Evolutionary conservation across 768 basidiomycete genomes (phyloP).

Genomic region (Leccinum imitatum): DNA sequence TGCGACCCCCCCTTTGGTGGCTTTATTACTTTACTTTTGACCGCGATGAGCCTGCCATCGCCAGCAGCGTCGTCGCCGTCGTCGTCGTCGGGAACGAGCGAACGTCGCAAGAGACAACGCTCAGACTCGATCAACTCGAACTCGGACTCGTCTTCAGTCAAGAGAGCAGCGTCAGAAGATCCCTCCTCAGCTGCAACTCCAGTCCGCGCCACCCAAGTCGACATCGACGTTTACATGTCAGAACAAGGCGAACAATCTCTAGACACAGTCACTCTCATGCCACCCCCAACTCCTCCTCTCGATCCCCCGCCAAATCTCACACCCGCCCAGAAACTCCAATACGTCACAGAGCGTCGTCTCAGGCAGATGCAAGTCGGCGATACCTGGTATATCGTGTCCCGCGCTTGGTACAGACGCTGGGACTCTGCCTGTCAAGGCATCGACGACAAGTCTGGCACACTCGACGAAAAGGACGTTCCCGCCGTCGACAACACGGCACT

Average conservation of each 20-base stretch:
- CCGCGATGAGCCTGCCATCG: no score
- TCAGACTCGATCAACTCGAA: no score
- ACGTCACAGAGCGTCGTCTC: constrained; percentile 48
- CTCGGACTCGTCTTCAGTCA: no score
- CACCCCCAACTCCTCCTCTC: constrained; percentile 29
- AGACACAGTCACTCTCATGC: constrained; percentile 18
- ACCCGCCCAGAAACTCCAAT: constrained; percentile 47
- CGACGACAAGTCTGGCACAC: constrained; percentile 62
- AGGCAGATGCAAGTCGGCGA: constrained; percentile 61
- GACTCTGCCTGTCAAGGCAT: constrained; percentile 67
- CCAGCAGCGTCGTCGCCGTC: no score
- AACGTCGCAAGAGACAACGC: no score
- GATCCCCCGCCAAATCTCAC: constrained; percentile 29
- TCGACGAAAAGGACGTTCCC: constrained; percentile 63
- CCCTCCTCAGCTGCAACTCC: constrained; percentile 42
- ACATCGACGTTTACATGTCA: constrained; percentile 70
- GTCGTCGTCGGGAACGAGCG: no score
- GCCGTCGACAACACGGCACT: constrained; percentile 75
- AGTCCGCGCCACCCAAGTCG: constrained; percentile 36
- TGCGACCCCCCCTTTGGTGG: no score
- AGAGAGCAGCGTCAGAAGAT: constrained; percentile 51
- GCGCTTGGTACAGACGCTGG: constrained; percentile 76
- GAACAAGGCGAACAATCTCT: constrained; percentile 47
- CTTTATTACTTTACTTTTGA: no score
- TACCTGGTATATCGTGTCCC: constrained; percentile 75